Base-by-base conservation (phyloP, 352 stramenopile species). In the Aphanomyces stellatus region DNA sequence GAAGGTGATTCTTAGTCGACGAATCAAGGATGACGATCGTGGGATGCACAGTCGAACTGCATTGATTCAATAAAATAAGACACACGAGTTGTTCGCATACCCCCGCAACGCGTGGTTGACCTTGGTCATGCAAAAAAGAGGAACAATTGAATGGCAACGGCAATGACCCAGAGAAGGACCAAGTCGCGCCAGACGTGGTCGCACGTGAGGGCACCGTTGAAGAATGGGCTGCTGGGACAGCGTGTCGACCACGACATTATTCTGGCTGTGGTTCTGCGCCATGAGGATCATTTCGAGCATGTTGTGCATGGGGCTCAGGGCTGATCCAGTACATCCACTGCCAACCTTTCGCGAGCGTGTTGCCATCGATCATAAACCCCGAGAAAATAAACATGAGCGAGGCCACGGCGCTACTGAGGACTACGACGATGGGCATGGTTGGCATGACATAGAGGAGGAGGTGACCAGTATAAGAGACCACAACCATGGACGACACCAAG, bases 251-350 rank as follows among this genome's bases (percentile, higher is more conserved):
- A 65, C 59, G 31, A 55, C 5, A 7, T 11, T 46, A n/a, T 17
- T n/a, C 13, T 65, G 17, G 46, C 40, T 19, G 40, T 65, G 41
- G 59, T 56, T 56, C 46, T 65, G 59, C 31, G 59, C 46, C 34
- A 65, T 37, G 30, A 65, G 30, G 46, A 65, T 65, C 13, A 42
- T 19, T 56, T 65, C 59, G 27, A 65, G 22, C 59, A 34, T 56
- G 59, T 65, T 56, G 22, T 65, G 59, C 30, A 65, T 15, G 24
- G 59, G 59, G 25, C 59, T 53, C 10, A 43, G 59, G 59, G 25
- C 59, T 53, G 28, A 43, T n/a, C 59, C 59, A 65, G 28, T 55
- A 65, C 59, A 65, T 65, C 59, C 59, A 65, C 46, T 65, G 35
- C 59, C 59, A 65, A 5, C 59, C 59, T 30, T 31, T n/a, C n/a